Evolutionary conservation across 352 stramenopile species (phyloP).

Genomic region (Pythium coloratum): DNA sequence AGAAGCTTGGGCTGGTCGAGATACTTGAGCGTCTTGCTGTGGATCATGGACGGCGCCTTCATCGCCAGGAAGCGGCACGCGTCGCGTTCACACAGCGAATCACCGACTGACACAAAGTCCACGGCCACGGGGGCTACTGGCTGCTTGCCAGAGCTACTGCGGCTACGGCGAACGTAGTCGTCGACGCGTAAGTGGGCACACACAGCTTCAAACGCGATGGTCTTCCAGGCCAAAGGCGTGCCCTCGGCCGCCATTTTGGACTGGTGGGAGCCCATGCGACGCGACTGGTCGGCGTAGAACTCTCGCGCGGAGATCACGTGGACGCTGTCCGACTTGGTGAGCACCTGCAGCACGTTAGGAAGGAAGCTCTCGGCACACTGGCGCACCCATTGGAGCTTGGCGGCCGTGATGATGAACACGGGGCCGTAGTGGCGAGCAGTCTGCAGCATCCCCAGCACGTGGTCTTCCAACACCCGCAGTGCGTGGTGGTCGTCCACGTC

Average conservation of each 20-base stretch:
- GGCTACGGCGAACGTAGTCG: constrained; percentile 32
- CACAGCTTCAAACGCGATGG: constrained; percentile 48
- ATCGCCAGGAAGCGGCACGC: constrained; percentile 45
- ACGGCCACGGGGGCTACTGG: constrained; percentile 15
- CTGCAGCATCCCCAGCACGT: constrained; percentile 44
- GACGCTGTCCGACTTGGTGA: constrained; percentile 40
- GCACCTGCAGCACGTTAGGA: constrained; percentile 37
- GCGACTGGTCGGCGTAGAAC: constrained; percentile 51
- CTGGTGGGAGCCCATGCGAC: constrained; percentile 20
- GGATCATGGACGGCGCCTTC: constrained; percentile 32
- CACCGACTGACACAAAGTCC: constrained; percentile 57
- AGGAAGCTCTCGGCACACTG: constrained; percentile 46
- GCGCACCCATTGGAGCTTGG: constrained; percentile 53
- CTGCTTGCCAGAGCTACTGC: background rate
- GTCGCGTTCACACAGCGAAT: constrained; percentile 56
- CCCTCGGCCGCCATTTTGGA: constrained; percentile 24
- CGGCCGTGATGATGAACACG: constrained; percentile 68
- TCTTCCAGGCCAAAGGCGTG: constrained; percentile 53
- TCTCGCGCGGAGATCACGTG: constrained; percentile 61
- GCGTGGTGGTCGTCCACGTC: constrained; percentile 14
- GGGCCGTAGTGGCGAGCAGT: constrained; percentile 39
- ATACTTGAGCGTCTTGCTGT: constrained; percentile 60
- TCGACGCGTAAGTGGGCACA: constrained; percentile 50
- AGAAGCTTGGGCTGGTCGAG: constrained; percentile 42
- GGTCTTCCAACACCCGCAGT: constrained; percentile 39